These are phyloP conservation scores for Phytophthora chlamydospora DNA, from an alignment of 352 stramenopile species.

Conservation along the genomic window DNA sequence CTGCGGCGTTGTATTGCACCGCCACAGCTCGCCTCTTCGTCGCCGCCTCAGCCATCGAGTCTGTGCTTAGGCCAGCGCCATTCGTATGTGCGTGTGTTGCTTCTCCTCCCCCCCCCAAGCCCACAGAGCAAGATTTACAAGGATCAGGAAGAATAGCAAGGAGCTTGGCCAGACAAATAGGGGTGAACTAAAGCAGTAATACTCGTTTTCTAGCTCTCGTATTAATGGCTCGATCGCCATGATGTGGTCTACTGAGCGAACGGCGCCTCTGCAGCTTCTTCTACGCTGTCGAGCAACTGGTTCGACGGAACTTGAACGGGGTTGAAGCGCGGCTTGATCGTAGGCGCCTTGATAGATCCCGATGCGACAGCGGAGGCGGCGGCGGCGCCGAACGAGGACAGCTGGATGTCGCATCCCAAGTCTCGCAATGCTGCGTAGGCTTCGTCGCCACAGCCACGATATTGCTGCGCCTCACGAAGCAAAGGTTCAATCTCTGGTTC, in stretches of 20 bases:
- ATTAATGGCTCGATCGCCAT: neutral
- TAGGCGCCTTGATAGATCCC: conserved; percentile 22
- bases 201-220: conserved; percentile 4
- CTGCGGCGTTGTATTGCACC: conserved; percentile 27
- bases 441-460: conserved; percentile 75
- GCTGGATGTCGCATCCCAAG: conserved; percentile 71
- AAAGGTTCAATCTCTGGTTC: conserved; percentile 66
- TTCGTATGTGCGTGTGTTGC: conserved; percentile 18
- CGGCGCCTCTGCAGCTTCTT: conserved; percentile 59
- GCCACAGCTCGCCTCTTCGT: conserved; percentile 3
- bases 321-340: conserved; percentile 60
- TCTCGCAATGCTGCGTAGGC: conserved; percentile 80
- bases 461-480: conserved; percentile 64
- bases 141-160: too few relatives aligned
- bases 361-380: conserved; percentile 22
- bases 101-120: conserved; percentile 4
- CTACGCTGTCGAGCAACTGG: conserved; percentile 54
- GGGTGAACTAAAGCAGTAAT: conserved; percentile 20
- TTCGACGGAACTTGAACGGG: conserved; percentile 67
- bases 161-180: conserved; percentile 12
- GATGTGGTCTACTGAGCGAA: conserved; percentile 30
- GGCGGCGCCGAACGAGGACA: conserved; percentile 58
- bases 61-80: conserved; percentile 5
- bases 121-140: conserved; percentile 13
- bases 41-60: conserved; percentile 9